Base-by-base conservation (phyloP, 306 rosid genomes). In the Corylus avellana region DNA sequence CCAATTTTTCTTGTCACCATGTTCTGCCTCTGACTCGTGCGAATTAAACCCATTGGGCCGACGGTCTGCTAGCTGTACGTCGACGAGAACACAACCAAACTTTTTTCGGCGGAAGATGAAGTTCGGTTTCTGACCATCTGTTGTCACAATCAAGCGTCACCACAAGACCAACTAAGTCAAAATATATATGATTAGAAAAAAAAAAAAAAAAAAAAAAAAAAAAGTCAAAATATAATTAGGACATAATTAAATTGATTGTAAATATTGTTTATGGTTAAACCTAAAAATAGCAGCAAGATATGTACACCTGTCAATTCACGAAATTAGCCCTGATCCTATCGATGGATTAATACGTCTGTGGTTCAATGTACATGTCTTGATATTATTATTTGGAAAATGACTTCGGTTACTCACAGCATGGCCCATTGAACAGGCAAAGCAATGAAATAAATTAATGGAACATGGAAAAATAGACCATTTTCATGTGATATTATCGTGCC, bases 21-120 rank as follows among this genome's bases (percentile, higher is more conserved):
- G 35, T 58, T 58, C 37, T 58, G 44, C 44, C 44, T 39, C 44
- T 39, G 44, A 39, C 44, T 39, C 44, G 46, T 42, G 46, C 46
- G 0, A 42, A 42, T 42, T 42, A 42, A 39, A 39, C 6, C 46
- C 46, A 1, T 0, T 6, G 46, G 46, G 46, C 7, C 8, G 35
- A 32, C 3, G 35, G 35, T 32, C 35, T 32, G 2, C 35, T 32
- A 32, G 35, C 35, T 42, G 66, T 22, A 22, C 25, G 25, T 59
- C 66, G n/a, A 59, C 66, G 35, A 59, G 12, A 8, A 25, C 32
- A 59, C 66, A 4, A 0, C 13, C 66, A 59, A 54, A 70, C 70
- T 79, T 79, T 73, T 79, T 79, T 79, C 68, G 48, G 78, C 74
- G 25, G 73, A 54, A 46, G 57, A 62, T 20, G 39, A 69, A 47